phyloP scores from a whole-genome alignment of 306 rosid genomes.

The Morella rubra region DNA sequence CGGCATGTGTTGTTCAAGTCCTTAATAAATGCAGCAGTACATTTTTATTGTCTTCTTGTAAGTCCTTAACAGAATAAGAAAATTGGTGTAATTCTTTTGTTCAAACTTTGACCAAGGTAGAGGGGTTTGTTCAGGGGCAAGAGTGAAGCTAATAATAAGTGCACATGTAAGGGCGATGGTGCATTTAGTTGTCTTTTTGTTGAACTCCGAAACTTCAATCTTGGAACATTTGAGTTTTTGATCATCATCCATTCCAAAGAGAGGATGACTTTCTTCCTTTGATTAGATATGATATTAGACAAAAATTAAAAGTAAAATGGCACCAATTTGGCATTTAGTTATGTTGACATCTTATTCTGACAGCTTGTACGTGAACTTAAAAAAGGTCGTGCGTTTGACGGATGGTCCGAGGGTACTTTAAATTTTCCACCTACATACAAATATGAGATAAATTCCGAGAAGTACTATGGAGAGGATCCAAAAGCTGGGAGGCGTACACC shows the following conservation, averaged over 20 bases:
- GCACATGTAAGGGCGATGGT: too few relatives aligned
- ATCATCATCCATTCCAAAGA: neutral
- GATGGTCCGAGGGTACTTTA: slow-evolving; percentile 92
- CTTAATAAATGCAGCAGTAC: too few relatives aligned
- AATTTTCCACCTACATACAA: slow-evolving; percentile 91
- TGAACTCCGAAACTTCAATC: too few relatives aligned
- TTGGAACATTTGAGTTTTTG: neutral
- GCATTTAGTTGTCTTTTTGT: too few relatives aligned
- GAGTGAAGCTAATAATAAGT: too few relatives aligned
- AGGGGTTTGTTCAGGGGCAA: too few relatives aligned
- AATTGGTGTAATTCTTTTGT: too few relatives aligned
- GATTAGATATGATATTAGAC: neutral
- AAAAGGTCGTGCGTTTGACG: slow-evolving; percentile 75
- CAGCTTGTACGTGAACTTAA: slow-evolving; percentile 66
- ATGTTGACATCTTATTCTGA: slow-evolving; percentile 37
- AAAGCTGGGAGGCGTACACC: slow-evolving; percentile 76
- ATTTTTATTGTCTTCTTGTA: too few relatives aligned
- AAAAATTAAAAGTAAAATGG: slow-evolving; percentile 2
- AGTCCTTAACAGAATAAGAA: too few relatives aligned
- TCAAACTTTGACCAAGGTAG: too few relatives aligned
- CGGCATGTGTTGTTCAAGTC: too few relatives aligned
- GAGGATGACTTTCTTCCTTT: neutral
- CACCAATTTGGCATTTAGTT: slow-evolving; percentile 18
- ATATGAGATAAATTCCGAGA: slow-evolving; percentile 74
- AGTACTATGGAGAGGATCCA: slow-evolving; percentile 79